phyloP scores from a whole-genome alignment of 768 basidiomycete genomes.

The Trametes sanguinea region DNA sequence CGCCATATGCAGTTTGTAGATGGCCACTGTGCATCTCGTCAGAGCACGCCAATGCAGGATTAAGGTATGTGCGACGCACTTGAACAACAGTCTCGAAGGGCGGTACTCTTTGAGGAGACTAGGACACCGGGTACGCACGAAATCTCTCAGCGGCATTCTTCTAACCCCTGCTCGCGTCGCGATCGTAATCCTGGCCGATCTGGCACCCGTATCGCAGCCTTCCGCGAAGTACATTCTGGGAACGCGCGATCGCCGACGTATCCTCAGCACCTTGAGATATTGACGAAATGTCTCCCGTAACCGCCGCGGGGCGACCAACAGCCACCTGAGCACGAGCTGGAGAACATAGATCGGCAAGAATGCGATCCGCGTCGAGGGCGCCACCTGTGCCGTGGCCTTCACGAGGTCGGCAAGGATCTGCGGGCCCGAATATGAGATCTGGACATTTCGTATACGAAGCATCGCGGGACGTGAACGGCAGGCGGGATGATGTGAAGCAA shows the following conservation, averaged over 20 bases:
- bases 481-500: background rate
- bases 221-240: slow-evolving; percentile 24
- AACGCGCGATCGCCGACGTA: background rate
- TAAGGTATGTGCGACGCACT: slow-evolving; percentile 19
- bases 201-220: slow-evolving; percentile 10
- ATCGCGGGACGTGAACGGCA: background rate
- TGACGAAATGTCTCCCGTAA: background rate
- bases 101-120: slow-evolving; percentile 29
- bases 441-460: slow-evolving; percentile 9
- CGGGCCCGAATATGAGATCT: slow-evolving; percentile 9
- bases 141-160: slow-evolving; percentile 21
- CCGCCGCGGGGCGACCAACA: background rate
- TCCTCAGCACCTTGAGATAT: background rate
- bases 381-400: background rate
- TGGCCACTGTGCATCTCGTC: slow-evolving; percentile 48
- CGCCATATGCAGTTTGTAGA: slow-evolving; percentile 61
- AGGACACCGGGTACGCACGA: slow-evolving; percentile 31
- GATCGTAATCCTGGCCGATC: slow-evolving; percentile 11
- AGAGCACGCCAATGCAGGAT: background rate
- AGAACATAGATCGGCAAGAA: slow-evolving; percentile 3
- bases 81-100: slow-evolving; percentile 33
- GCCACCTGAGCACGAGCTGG: slow-evolving; percentile 4
- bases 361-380: background rate
- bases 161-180: slow-evolving; percentile 4
- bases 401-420: slow-evolving; percentile 4